These are phyloP conservation scores for Alectoria sarmentosa DNA, from an alignment of 495 filamentous ascomycete genomes.

Conservation along the genomic window DNA sequence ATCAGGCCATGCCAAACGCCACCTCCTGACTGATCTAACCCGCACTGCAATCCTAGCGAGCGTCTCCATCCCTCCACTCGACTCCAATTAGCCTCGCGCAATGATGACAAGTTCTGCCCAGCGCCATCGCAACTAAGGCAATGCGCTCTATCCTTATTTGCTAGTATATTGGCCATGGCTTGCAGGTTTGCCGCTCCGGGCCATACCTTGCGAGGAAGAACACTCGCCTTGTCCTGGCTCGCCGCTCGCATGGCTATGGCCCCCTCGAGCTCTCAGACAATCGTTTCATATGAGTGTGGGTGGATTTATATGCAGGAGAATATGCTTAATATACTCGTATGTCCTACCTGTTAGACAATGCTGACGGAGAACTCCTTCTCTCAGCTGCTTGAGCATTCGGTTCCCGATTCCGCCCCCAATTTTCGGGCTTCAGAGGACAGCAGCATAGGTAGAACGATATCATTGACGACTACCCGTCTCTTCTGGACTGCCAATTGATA, in stretches of 20 bases:
- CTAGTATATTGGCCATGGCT: slow-evolving; percentile 3
- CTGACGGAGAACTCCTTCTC: background rate
- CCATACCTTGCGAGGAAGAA: too few relatives aligned
- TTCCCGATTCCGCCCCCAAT: slow-evolving; percentile 5
- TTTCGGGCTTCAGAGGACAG: background rate
- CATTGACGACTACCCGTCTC: background rate
- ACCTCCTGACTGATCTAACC: slow-evolving; percentile 5
- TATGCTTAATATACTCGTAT: background rate
- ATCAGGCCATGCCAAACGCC: background rate
- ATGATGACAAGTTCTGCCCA: background rate
- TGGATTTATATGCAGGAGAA: background rate
- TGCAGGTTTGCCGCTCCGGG: slow-evolving; percentile 11
- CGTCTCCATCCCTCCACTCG: background rate
- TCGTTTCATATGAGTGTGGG: background rate
- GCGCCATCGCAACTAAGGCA: slow-evolving; percentile 7
- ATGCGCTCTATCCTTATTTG: slow-evolving; percentile 3
- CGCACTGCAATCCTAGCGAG: background rate
- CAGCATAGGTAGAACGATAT: background rate
- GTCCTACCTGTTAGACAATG: background rate
- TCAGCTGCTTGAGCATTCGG: background rate
- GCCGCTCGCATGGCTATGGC: background rate
- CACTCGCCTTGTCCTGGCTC: background rate
- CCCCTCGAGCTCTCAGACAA: background rate
- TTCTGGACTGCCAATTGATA: background rate
- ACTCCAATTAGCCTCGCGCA: background rate